Base-by-base conservation (phyloP, 805 yeast genomes). In the Wickerhamomyces tratensis region DNA sequence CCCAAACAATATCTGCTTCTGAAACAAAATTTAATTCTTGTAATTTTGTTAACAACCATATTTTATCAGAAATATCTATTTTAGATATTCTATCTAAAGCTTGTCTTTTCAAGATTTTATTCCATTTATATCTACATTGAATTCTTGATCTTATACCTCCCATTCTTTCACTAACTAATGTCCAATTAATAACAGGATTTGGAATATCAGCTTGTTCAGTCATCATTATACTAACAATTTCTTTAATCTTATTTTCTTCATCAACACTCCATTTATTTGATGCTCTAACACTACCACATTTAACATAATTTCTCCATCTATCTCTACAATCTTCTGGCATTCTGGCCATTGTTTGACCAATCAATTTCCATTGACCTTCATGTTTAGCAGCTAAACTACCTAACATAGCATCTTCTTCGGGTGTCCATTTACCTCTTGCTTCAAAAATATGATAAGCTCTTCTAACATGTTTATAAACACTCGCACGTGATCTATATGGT, bases 321-420 rank as follows among this genome's bases (percentile, higher is more conserved):
- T 91, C 98, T 52, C 98, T 74, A 61, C 97, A 89, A 63, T 91
- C 98, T 57, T 91, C 98, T 0, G 98, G 97, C 98, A 91, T 91
- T 54, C 98, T 71, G 12, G 85, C 86, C 76, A 91, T 69, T 7
- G 68, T 66, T 41, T 72, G 72, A 7, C 97, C 97, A 46, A 91
- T 85, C 36, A 70, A 68, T 51, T 86, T 86, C 98, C 98, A 91
- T 56, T 84, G 87, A 14, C 93, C 87, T 45, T 80, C 86, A 50
- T 77, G 74, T 26, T 79, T 77, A 9, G 72, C 61, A 10, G 86
- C 85, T 41, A 86, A 64, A 42, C 71, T 71, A 2, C 77, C 77
- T 41, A 91, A 67, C 39, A 72, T 70, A 35, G 65, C 72, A 60
- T 91, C 97, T 47, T 89, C 96, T 46, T 77, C 86, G 8, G 76